Base-by-base conservation (phyloP, 306 rosid species). In the Gynostemma pentaphyllum region DNA sequence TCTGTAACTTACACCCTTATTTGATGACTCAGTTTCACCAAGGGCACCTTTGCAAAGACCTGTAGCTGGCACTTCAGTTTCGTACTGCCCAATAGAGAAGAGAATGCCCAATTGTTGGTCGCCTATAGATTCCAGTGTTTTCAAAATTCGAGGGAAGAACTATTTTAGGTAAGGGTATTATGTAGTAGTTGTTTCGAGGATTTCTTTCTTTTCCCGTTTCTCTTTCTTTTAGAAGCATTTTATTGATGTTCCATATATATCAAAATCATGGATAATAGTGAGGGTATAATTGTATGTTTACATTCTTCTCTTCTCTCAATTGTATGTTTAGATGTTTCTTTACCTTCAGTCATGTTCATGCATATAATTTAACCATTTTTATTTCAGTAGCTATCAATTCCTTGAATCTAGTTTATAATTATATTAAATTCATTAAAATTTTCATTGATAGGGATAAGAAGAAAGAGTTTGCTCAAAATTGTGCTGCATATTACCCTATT, bases 131-230 rank as follows among this genome's bases (percentile, higher is more conserved):
- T 86, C 99, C 72, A 73, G 81, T 75, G 73, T 88, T 52, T 92
- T 92, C 68, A 84, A 82, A 86, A 89, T 92, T 68, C 76, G 99
- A 80, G 99, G 82, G 4, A 92, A 81, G 61, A 88, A 81, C 72
- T 92, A 79, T 79, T 51, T 86, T 14, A 86, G 92, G 98, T 91
- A 74, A 53, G 81, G 26, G 4, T 15, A 13, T 36, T 60, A 23
- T 13, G 47, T 64, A 16, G 28, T 30, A 45, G 42, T 14, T 45
- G 12, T 64, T 64, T 64, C 11, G 8, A 10, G 1, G 19, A 27
- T 42, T n/a, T 45, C 28, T 64, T 13, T 18, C 50, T 51, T 45
- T 8, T 62, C 24, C 23, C 54, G 16, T 42, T 64, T 45, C 57
- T 48, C 7, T 9, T 49, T 15, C 68, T 54, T 26, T 40, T n/a